Base-by-base conservation (phyloP, 306 rosid species). In the Echinosophora koreensis region DNA sequence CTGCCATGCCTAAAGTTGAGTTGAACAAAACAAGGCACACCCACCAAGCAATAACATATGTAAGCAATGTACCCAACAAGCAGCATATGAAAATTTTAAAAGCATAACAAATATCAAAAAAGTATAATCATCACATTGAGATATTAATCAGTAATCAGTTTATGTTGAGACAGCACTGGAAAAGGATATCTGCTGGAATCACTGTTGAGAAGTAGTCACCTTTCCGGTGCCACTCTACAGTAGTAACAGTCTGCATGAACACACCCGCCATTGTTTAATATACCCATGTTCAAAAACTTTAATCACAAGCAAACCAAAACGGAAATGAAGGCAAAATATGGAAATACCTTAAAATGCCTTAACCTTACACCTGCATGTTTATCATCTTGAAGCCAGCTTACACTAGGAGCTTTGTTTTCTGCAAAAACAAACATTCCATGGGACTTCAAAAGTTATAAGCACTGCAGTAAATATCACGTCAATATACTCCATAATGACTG, bases 201-300 rank as follows among this genome's bases (percentile, higher is more conserved):
- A 95, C 92, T 69, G 96, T 89, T 15, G 98, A 95, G 82, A 92
- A 84, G 85, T 95, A 95, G 84, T 95, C 98, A 65, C 98, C 98
- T 82, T 86, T 92, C 46, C 96, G 89, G 80, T 95, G 98, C 97
- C 98, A 95, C 76, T 95, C 97, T 32, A 95, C 89, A 8, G 92
- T 76, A 83, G 93, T 72, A 49, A 92, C 97, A 44, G 96, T 78
- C 98, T 95, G 88, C 92, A 86, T 64, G 80, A 82, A 77, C 70
- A 69, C 41, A 80, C 55, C 18, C 27, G 61, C 65, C 17, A 17
- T 51, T 15, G 70, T 75, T 82, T 27, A 75, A 60, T 35, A 63
- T 59, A 68, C 75, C 38, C 4, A 56, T 61, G 42, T 74, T 34
- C 14, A 50, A 64, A 14, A 77, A 71, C 68, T 27, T 66, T 50